Evolutionary conservation across 345 rosid genomes (phyloP), one percentile per base, ranked within the genome.

Genomic region (Sisymbrium irio): DNA sequence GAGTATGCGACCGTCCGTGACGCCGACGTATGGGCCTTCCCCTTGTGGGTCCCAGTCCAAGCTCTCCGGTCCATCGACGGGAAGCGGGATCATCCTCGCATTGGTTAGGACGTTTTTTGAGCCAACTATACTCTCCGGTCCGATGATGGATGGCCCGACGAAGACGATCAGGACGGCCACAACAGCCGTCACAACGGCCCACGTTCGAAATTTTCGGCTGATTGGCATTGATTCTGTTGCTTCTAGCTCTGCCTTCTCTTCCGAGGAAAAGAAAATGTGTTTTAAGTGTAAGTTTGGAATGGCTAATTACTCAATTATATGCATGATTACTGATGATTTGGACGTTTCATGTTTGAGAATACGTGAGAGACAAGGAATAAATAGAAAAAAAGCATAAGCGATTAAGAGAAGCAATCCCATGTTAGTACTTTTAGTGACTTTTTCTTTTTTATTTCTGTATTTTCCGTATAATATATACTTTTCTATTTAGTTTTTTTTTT

Each of bases 21-120:
- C 81, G 0, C 77, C 78, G 2, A 62, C 77, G 47, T 78, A 78
- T 22, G 81, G 81, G 27, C 78, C 81, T 66, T 45, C 78, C 11
- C 81, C 78, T 60, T 14, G 41, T 17, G 69, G 77, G 15, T 78
- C 81, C 70, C 77, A 78, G 40, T 60, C 77, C 5, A 78, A 3
- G 46, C 81, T 73, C 74, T 78, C 81, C 36, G 78, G 78, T 67
- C 73, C 74, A 40, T 58, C 74, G 35, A 55, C 81, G 1, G 65
- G 72, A 30, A 78, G 77, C 0, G 56, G 36, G 32, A 66, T 72
- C 66, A 40, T 56, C 47, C 51, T 59, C 20, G 80, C 68, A 42
- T 4, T 30, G 49, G 51, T 41, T 15, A 77, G 64, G 50, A 65
- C 20, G 10, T 77, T 60, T 13, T 47, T 47, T 2, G 81, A 72